Percentiles rank a stretch among this genome's conserved stretches.
phyloP scores from a whole-genome alignment of 1,284 basidiomycete genomes.

The Cerrena zonata region DNA sequence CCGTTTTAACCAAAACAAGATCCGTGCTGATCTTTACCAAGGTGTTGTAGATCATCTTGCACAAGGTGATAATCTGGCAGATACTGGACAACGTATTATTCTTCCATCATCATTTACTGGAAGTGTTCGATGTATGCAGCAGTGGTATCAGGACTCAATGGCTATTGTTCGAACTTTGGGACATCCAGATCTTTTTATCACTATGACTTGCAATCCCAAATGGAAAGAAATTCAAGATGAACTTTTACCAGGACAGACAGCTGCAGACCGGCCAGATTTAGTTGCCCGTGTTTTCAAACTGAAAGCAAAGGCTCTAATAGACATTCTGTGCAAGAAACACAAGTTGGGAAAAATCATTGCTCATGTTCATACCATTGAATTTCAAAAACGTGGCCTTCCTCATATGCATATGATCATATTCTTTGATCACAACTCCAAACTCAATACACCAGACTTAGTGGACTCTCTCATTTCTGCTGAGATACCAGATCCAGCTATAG shows the following conservation, averaged over 20 bases:
- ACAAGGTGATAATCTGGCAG: constrained; percentile 17
- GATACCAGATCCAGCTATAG: constrained; percentile 33
- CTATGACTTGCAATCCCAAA: constrained; percentile 33
- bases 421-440: constrained; percentile 28
- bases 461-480: constrained; percentile 36
- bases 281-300: constrained; percentile 32
- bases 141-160: constrained; percentile 38
- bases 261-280: constrained; percentile 29
- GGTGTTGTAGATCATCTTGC: constrained; percentile 32
- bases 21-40: constrained; percentile 34
- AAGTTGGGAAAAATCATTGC: constrained; percentile 27
- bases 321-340: constrained; percentile 20
- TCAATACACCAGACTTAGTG: constrained; percentile 30
- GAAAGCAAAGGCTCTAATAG: constrained; percentile 19
- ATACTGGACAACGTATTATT: constrained; percentile 31
- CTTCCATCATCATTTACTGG: constrained; percentile 38
- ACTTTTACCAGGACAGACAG: constrained; percentile 27
- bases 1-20: constrained; percentile 30
- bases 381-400: too few relatives aligned
- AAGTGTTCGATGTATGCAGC: constrained; percentile 36
- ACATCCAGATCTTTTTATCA: constrained; percentile 33
- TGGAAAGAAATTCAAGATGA: constrained; percentile 32
- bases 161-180: constrained; percentile 27
- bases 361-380: constrained; percentile 37
- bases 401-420: constrained; percentile 36